A percentile compares a stretch with the other conserved stretches of the same genome.
These are phyloP conservation scores for Rhypophila decipiens DNA, from an alignment of 495 filamentous ascomycete species.

Conservation along the genomic window DNA sequence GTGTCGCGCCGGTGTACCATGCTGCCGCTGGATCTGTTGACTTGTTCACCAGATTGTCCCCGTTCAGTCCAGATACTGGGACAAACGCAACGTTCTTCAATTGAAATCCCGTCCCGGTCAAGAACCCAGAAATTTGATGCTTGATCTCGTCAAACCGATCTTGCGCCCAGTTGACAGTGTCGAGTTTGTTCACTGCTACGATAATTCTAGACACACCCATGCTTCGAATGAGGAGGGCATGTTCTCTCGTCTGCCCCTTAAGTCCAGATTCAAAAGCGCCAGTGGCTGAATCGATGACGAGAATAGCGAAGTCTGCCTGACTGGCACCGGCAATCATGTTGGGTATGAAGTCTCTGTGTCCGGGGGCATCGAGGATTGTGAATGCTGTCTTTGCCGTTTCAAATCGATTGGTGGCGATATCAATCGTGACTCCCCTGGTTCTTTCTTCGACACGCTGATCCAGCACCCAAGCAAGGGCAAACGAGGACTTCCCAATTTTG, in stretches of 20 bases:
- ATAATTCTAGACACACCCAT: conserved; percentile 86
- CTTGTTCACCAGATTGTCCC: conserved; percentile 71
- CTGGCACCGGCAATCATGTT: conserved; percentile 98
- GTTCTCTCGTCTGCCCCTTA: conserved; percentile 90
- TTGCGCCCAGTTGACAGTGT: conserved; percentile 72
- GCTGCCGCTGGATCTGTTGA: conserved; percentile 48
- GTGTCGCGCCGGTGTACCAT: conserved; percentile 77
- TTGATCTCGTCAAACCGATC: conserved; percentile 79
- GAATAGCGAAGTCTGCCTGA: conserved; percentile 91
- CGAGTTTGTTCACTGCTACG: conserved; percentile 92
- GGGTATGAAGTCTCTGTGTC: conserved; percentile 91
- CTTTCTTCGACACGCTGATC: conserved; percentile 88
- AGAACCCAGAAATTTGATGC: conserved; percentile 75
- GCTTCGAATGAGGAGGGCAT: conserved; percentile 81
- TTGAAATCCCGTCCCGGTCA: conserved; percentile 74
- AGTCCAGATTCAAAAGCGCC: conserved; percentile 91
- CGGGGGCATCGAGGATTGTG: conserved; percentile 92
- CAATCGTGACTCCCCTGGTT: conserved; percentile 87
- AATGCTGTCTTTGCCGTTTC: conserved; percentile 80
- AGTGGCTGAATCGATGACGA: conserved; percentile 83
- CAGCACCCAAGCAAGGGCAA: conserved; percentile 92
- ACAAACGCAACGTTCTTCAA: conserved; percentile 75
- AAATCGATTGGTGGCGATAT: conserved; percentile 91
- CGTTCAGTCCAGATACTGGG: conserved; percentile 80
- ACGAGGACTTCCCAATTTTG: conserved; percentile 88